Evolutionary conservation across 176 grass and related monocot genomes (phyloP), one percentile per base, ranked within the genome.

Genomic region (Aechmea fasciata): DNA sequence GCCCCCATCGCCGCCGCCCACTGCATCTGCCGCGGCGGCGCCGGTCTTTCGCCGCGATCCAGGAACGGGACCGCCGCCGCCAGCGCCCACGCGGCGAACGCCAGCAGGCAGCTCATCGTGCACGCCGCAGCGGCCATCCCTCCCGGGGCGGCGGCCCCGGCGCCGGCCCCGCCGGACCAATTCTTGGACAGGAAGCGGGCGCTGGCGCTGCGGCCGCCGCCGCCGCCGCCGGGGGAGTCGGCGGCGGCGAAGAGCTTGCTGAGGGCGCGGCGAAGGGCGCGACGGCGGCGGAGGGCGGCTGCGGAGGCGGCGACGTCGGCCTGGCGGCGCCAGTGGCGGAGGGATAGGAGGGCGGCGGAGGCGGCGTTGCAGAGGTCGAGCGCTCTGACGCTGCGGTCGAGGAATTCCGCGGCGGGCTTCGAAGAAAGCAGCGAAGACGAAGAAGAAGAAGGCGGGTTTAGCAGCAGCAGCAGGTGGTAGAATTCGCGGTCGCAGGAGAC

Each of bases 341-440:
- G 80, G 17, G 94, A 83, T 17, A 83, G 77, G 54, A 97, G 82
- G 24, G 94, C 52, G 41, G 90, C 74, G 64, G 94, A 92, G 5
- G 82, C 89, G 0, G 86, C 81, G 85, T 97, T 97, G 74, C 87
- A 88, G 14, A 87, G 63, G 66, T 97, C 94, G 23, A 97, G 94
- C 11, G 84, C 49, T 84, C 87, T 97, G 26, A 97, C 72, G 52
- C 79, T 11, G 47, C 94, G 89, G 71, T 97, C 82, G 49, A 97
- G 79, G 65, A 97, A 81, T 73, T 97, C 94, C 20, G 5, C 53
- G 26, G 79, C 80, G 72, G 83, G 68, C 87, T 87, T 69, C 87
- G 88, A 2, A 78, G 80, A 48, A 89, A 86, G 13, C 64, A 9
- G 78, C 22, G 13, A 93, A 69, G 47, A 81, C 67, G 11, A 59